phyloP scores from a whole-genome alignment of 1,139 yeast species.

The Wickerhamomyces sp. region DNA sequence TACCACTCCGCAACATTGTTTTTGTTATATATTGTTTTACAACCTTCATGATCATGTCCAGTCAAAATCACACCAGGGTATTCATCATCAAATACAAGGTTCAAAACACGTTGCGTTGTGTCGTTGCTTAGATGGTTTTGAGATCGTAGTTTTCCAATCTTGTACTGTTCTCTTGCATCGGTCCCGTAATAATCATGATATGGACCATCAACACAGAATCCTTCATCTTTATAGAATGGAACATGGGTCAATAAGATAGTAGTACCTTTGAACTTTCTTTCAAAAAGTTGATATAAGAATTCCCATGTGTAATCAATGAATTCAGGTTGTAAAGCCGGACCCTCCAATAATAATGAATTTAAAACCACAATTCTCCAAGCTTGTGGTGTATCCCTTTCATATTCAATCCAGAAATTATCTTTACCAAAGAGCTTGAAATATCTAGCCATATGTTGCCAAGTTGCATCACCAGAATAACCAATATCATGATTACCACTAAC shows the following conservation, averaged over 20 bases:
- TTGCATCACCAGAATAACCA: conserved; percentile 93
- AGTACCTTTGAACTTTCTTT: conserved; percentile 60
- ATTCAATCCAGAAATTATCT: conserved; percentile 76
- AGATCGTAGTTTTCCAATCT: conserved; percentile 67
- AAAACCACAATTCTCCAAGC: conserved; percentile 84
- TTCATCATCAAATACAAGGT: conserved; percentile 59
- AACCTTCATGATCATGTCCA: conserved; percentile 97
- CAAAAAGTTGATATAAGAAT: conserved; percentile 55
- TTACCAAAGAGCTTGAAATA: conserved; percentile 72
- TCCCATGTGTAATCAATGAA: conserved; percentile 65
- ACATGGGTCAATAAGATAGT: conserved; percentile 85
- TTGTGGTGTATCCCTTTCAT: conserved; percentile 53
- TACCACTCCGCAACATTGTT: conserved; percentile 45
- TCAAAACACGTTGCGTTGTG: conserved; percentile 60
- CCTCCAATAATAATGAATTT: conserved; percentile 80
- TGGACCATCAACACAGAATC: conserved; percentile 86
- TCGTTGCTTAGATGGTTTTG: conserved; percentile 79
- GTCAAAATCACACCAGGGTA: conserved; percentile 78
- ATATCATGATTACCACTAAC: conserved; percentile 94
- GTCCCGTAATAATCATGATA: conserved; percentile 57
- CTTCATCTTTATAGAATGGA: conserved; percentile 77
- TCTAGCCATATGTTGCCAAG: conserved; percentile 84
- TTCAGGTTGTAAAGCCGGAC: conserved; percentile 79
- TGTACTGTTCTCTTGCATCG: conserved; percentile 55
- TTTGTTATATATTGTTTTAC: conserved; percentile 61